A percentile compares a stretch with the other conserved stretches of the same genome.
Evolutionary conservation across 768 basidiomycete genomes (phyloP).

Genomic region (Tephrocybe rancida): DNA sequence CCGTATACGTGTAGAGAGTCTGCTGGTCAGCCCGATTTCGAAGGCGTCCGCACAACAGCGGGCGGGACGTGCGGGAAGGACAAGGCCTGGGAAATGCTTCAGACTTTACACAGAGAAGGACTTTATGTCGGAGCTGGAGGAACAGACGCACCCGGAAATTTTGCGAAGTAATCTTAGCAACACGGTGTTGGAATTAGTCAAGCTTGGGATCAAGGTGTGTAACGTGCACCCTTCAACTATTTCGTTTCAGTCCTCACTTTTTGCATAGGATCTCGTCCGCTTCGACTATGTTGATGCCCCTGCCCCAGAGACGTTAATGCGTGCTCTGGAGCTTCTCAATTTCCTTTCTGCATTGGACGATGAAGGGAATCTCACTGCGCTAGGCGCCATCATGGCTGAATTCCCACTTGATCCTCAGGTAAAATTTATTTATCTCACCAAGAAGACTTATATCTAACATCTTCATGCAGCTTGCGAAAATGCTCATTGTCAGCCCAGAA

Average conservation of each 20-base stretch:
- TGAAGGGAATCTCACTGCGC: constrained; percentile 84
- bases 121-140: constrained; percentile 93
- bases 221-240: background rate
- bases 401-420: constrained; percentile 99
- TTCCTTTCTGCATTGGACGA: constrained; percentile 92
- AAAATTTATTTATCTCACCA: constrained; percentile 15
- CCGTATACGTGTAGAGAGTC: constrained; percentile 91
- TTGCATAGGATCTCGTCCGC: constrained; percentile 70
- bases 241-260: background rate
- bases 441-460: background rate
- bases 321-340: constrained; percentile 92
- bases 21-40: constrained; percentile 93
- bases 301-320: constrained; percentile 96
- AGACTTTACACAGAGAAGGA: constrained; percentile 96
- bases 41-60: constrained; percentile 97
- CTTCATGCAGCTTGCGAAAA: constrained; percentile 73
- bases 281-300: constrained; percentile 94
- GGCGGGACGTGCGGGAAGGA: constrained; percentile 95
- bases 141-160: constrained; percentile 98
- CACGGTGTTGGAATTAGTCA: constrained; percentile 90
- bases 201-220: constrained; percentile 84
- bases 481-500: constrained; percentile 92
- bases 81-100: constrained; percentile 96
- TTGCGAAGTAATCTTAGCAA: constrained; percentile 91
- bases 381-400: constrained; percentile 94